phyloP scores from a whole-genome alignment of 768 basidiomycete genomes.

The Kwoniella sp. region DNA sequence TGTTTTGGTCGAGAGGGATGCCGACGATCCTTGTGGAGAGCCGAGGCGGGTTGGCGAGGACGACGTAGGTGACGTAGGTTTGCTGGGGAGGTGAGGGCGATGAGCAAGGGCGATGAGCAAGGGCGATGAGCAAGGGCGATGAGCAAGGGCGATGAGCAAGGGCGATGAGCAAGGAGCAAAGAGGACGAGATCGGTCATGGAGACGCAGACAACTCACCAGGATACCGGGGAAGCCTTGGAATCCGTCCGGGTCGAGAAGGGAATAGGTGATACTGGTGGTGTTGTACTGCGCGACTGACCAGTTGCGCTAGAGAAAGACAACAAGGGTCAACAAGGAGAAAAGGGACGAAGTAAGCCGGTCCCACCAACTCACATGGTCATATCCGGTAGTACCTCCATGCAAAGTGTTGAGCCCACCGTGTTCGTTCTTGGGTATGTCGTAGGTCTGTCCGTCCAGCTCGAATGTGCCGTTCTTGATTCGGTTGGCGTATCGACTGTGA shows the following conservation, averaged over 20 bases:
- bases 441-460: constrained; percentile 6
- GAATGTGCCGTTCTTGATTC: constrained; percentile 17
- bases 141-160: too few relatives aligned
- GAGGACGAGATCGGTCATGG: constrained; percentile 1
- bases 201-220: constrained; percentile 30
- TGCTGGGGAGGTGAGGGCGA: constrained; percentile 9
- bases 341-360: constrained; percentile 11
- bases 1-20: constrained; percentile 30
- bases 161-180: too few relatives aligned
- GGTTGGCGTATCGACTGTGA: constrained; percentile 36
- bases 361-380: constrained; percentile 57
- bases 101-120: background rate
- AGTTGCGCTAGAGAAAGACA: constrained; percentile 62
- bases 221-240: constrained; percentile 64
- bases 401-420: constrained; percentile 59
- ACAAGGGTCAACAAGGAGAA: background rate
- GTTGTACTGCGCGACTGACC: constrained; percentile 61
- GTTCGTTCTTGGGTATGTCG: constrained; percentile 20
- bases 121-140: too few relatives aligned
- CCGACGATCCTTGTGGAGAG: constrained; percentile 31
- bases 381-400: constrained; percentile 66
- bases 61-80: constrained; percentile 34
- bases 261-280: constrained; percentile 63
- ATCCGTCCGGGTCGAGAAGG: constrained; percentile 61
- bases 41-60: constrained; percentile 29